A percentile compares a stretch with the other conserved stretches of the same genome.
Conservation (phyloP, 352 stramenopile species). For the Globisporangium uncinulatum region DNA sequence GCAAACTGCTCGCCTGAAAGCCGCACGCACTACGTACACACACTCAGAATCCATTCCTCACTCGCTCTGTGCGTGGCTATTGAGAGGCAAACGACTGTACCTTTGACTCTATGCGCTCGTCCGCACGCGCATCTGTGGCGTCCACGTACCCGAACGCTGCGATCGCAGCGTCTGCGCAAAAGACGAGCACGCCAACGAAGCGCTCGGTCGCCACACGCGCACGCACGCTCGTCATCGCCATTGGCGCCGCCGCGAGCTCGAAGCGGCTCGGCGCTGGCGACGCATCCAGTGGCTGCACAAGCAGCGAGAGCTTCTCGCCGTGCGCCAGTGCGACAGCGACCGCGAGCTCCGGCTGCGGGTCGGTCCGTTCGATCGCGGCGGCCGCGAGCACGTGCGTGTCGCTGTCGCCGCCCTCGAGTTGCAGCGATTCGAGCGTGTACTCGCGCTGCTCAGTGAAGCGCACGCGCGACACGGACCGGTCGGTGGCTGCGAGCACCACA, state of each 20-base stretch:
- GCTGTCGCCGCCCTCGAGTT: conserved; percentile 19
- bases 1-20: conserved; percentile 60
- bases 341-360: conserved; percentile 13
- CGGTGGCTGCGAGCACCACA: conserved; percentile 57
- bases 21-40: conserved; percentile 27
- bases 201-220: conserved; percentile 18
- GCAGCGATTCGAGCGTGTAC: conserved; percentile 38
- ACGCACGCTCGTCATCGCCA: conserved; percentile 39
- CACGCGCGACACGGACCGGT: conserved; percentile 47
- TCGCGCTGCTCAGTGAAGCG: conserved; percentile 21
- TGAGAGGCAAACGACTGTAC: too few relatives aligned
- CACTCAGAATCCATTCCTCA: not conserved
- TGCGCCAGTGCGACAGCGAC: conserved; percentile 49
- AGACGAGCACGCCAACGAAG: conserved; percentile 64
- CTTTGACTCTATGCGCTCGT: not conserved
- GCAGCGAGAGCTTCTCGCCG: conserved; percentile 25
- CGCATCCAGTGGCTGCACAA: conserved; percentile 17
- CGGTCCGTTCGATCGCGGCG: conserved; percentile 41
- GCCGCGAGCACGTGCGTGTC: conserved; percentile 37
- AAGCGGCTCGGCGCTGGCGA: conserved; percentile 28
- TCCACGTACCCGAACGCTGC: conserved; percentile 52
- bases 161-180: conserved; percentile 47
- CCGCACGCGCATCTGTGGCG: not conserved
- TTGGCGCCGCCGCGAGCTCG: conserved; percentile 49
- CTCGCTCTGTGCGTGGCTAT: too few relatives aligned